These are phyloP conservation scores for Diplocarpon mali DNA, from an alignment of 2,329 filamentous ascomycete species.

Conservation along the genomic window DNA sequence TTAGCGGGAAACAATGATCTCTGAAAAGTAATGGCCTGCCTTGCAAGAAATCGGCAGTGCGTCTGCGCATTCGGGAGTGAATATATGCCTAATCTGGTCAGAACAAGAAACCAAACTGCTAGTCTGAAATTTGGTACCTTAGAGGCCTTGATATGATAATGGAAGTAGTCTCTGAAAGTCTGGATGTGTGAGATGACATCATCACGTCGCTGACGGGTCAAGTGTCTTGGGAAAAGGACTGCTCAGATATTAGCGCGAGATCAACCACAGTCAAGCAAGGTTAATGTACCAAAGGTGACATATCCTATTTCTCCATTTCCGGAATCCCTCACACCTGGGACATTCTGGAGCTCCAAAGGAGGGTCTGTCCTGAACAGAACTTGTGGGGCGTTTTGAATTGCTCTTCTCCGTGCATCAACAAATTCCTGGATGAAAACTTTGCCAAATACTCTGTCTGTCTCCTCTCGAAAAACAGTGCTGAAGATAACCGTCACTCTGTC, in stretches of 20 bases:
- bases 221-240: constrained; percentile 93
- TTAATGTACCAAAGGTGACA: constrained; percentile 76
- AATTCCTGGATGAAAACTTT: constrained; percentile 99
- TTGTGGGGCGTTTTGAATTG: constrained; percentile 96
- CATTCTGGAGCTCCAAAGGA: constrained; percentile 77
- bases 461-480: constrained; percentile 94
- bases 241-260: not conserved
- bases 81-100: constrained; percentile 63
- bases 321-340: constrained; percentile 68
- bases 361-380: constrained; percentile 93
- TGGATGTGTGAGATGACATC: constrained; percentile 99
- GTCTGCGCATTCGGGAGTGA: constrained; percentile 93
- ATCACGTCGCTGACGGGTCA: constrained; percentile 79
- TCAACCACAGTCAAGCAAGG: not conserved
- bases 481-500: constrained; percentile 98
- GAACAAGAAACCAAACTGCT: constrained; percentile 3
- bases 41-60: constrained; percentile 97
- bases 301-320: constrained; percentile 86
- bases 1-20: constrained; percentile 26
- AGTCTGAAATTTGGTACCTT: constrained; percentile 43
- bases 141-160: constrained; percentile 99
- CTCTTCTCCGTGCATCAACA: constrained; percentile 85
- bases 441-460: constrained; percentile 93
- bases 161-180: constrained; percentile 99
- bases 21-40: constrained; percentile 40